These are phyloP conservation scores for Pseudomicrostroma phylloplanum DNA, from an alignment of 1,284 basidiomycete species.

Conservation along the genomic window DNA sequence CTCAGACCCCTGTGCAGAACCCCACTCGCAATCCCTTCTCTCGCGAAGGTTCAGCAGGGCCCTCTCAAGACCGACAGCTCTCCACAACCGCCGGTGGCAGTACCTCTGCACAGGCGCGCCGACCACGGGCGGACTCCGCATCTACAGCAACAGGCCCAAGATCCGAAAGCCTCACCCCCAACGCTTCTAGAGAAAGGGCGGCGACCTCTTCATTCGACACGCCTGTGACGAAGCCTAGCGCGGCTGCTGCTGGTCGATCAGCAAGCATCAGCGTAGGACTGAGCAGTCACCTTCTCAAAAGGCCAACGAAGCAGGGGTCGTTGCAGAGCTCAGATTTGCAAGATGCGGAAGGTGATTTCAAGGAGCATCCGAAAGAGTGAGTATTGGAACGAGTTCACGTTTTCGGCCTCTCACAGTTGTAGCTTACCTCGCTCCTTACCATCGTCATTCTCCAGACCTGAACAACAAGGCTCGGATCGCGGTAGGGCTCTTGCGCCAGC, in stretches of 20 bases:
- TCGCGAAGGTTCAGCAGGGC: too few species aligned
- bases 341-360: too few species aligned
- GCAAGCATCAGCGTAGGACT: too few species aligned
- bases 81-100: neutral
- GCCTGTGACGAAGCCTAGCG: neutral
- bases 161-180: neutral
- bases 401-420: too few species aligned
- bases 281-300: neutral
- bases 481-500: too few species aligned
- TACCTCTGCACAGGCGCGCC: neutral
- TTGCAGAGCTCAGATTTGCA: neutral
- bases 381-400: too few species aligned
- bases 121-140: neutral
- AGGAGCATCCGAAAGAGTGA: too few species aligned
- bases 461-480: too few species aligned
- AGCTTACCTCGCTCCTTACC: too few species aligned
- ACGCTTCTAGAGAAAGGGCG: neutral
- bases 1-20: neutral
- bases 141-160: neutral
- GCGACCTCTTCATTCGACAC: neutral
- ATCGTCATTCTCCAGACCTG: too few species aligned
- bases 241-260: too few species aligned
- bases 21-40: neutral
- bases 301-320: neutral
- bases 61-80: neutral